phyloP scores from a whole-genome alignment of 352 stramenopile species.

The Pythium aristosporum region DNA sequence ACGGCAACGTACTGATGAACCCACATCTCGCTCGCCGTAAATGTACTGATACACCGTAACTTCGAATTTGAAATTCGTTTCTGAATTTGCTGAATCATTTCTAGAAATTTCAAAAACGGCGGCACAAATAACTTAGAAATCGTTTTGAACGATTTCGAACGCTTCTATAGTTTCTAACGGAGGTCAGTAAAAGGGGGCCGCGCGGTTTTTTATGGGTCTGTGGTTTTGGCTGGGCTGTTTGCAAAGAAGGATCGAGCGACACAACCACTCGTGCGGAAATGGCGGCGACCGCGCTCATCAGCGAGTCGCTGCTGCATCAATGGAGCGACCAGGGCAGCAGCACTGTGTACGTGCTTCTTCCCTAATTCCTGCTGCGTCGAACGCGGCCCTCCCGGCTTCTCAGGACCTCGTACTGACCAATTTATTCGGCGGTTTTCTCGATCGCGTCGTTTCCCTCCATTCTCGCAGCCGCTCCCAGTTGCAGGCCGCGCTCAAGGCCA shows the following conservation, averaged over 20 bases:
- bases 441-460: not conserved
- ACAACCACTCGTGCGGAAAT: conserved; percentile 12
- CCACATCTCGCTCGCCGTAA: not conserved
- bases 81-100: conserved; percentile 3
- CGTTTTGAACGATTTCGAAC: conserved; percentile 1
- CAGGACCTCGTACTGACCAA: conserved; percentile 14
- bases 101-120: conserved; percentile 4
- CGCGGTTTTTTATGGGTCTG: conserved; percentile 8
- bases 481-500: conserved; percentile 38
- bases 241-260: conserved; percentile 12
- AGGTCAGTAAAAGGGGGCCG: conserved; percentile 16
- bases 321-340: conserved; percentile 59
- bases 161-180: not conserved
- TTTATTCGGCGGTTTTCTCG: conserved; percentile 2
- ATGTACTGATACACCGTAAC: conserved; percentile 26
- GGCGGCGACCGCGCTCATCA: conserved; percentile 41
- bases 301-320: conserved; percentile 55
- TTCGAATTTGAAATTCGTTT: not conserved
- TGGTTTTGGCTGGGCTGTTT: conserved; percentile 8
- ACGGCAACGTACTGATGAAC: not conserved
- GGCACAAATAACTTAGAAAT: not conserved
- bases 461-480: conserved; percentile 38
- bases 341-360: conserved; percentile 45
- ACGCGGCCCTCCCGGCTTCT: not conserved
- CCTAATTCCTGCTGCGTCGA: not conserved